Base-by-base conservation (phyloP, 129 eudicot species). In the Lonicera japonica region DNA sequence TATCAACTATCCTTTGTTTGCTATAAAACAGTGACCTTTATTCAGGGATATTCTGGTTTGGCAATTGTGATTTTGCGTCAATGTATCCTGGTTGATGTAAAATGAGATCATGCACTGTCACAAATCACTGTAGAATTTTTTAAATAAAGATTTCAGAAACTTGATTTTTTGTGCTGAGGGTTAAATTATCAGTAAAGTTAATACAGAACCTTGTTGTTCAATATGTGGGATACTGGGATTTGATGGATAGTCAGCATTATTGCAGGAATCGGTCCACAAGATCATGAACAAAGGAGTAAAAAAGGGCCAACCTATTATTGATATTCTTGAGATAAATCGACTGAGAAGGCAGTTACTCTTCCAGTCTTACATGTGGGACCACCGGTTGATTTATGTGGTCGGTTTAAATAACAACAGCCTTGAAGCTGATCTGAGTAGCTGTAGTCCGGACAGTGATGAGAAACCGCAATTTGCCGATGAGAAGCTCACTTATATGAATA, bases 351-450 rank as follows among this genome's bases (percentile, higher is more conserved):
- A 94, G 43, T 78, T 94, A 23, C 80, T 94, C 12, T 74, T 85
- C 73, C 96, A 80, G 65, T 94, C 95, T 41, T 88, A 85, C 73
- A 62, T 85, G 76, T 94, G 99, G 99, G 99, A 94, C 76, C 85
- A 82, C 24, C 92, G 86, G 25, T 83, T 91, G 52, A 75, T 87
- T 43, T 65, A 82, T 67, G 95, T 94, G 25, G 86, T 88, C 50
- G 68, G 78, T 68, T 61, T 69, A 21, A 84, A 79, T 48, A 58
- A 13, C 52, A 77, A 79, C 58, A 79, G 70, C 61, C 62, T 60
- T 38, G 71, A 53, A 18, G 65, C 60, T 53, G 68, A 69, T 45
- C 46, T 36, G 11, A 70, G 59, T 50, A 56, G 64, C 55, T 43
- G 63, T 23, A 48, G 19, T 57, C 12, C 72, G 56, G 21, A 15